Conservation (phyloP, 176 grass and related monocot genomes). For the Eragrostis nindensis region DNA sequence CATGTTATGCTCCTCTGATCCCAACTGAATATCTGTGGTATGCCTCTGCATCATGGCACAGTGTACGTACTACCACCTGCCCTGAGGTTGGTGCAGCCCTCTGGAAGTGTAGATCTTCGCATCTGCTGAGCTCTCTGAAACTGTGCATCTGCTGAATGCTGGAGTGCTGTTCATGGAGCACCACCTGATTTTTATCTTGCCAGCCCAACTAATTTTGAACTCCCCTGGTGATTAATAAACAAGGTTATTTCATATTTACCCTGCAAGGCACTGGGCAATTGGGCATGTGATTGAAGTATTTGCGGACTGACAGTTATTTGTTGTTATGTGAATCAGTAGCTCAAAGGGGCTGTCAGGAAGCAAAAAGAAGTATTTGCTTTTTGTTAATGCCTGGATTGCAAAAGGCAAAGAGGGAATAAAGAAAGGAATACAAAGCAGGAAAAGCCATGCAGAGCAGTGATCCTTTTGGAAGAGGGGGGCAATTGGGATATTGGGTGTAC, state of each 20-base stretch:
- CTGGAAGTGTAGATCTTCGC: conserved; percentile 10
- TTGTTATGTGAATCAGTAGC: conserved; percentile 30
- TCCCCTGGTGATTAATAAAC: neutral
- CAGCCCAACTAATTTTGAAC: neutral
- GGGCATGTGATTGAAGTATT: neutral
- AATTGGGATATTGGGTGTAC: conserved; percentile 56
- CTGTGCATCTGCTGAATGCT: neutral
- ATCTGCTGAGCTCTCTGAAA: neutral
- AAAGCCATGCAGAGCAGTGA: conserved; percentile 57
- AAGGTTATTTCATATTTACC: neutral
- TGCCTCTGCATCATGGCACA: conserved; percentile 25
- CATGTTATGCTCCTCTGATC: conserved; percentile 30
- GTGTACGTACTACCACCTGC: neutral
- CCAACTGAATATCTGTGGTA: conserved; percentile 26
- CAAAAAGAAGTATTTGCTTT: conserved; percentile 44
- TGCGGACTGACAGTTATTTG: neutral
- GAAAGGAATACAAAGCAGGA: conserved; percentile 47
- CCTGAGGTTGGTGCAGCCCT: neutral
- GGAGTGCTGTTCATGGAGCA: conserved; percentile 11
- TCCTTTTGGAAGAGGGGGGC: conserved; percentile 65
- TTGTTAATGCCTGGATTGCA: conserved; percentile 61
- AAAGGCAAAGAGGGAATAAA: conserved; percentile 67
- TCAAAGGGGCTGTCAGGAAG: conserved; percentile 30
- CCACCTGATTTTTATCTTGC: neutral
- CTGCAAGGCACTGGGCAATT: neutral